Base-by-base conservation (phyloP, 2,329 filamentous ascomycete species). In the Colletotrichum cereale region DNA sequence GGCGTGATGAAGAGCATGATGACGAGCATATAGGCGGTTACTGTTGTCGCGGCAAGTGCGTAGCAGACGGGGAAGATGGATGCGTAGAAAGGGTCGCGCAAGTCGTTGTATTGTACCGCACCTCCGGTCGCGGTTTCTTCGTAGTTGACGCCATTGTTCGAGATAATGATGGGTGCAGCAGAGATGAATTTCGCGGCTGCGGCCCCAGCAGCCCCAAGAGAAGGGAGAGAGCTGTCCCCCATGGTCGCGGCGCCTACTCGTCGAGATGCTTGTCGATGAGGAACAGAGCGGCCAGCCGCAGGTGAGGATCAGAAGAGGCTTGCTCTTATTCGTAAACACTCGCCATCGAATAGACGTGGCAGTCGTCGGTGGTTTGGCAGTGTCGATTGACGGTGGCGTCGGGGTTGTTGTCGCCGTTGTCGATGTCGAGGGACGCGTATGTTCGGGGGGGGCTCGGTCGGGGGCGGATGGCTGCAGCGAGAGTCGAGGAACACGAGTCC, bases 1-100 rank as follows among this genome's bases (percentile, higher is more conserved):
- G 96, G 96, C 0, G 95, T 97, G 76, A 98, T 95, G 78, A 97
- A 90, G 47, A 98, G 90, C 88, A 98, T 97, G 74, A 97, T 93
- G 75, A 98, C 92, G 57, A 98, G 89, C 79, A 97, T 92, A 83
- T 97, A 98, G 60, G 95, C 92, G 61, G 97, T 92, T 66, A 97
- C 92, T 0, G 95, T 98, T 24, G 94, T 94, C 21, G 95, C 93
- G 67, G 95, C 95, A 65, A 98, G 92, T 56, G 95, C 95, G 79
- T 98, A 99, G 77, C 93, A 92, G 81, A 97, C 95, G 18, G 96
- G 96, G 55, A 96, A 96, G 26, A 94, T 95, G 47, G 95, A 97
- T 66, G 95, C 92, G 82, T 97, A 97, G 82, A 99, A 99, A 11
- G 95, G 95, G 77, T 97, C 94, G 74, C 89, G 87, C 66, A 93